Base-by-base conservation (phyloP, 176 grass and related monocot species). In the Musa acuminata region DNA sequence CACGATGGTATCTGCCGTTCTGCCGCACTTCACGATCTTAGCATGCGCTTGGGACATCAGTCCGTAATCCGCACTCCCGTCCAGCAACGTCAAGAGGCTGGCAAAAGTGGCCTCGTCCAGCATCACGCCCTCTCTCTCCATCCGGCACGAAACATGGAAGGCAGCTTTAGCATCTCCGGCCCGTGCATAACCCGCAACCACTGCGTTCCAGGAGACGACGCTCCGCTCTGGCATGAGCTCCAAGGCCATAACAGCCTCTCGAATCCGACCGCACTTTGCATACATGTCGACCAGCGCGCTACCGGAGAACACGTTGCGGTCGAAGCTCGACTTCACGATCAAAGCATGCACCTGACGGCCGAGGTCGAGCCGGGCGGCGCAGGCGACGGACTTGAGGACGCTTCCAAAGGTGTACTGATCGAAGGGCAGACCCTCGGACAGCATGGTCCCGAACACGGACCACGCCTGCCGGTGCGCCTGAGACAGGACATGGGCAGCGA, bases 21-120 rank as follows among this genome's bases (percentile, higher is more conserved):
- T 11, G 8, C 82, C 87, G 62, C 73, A 85, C 26, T 92, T 92
- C 17, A 60, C n/a, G 54, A 85, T 85, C 76, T 89, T 89, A 2
- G 79, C 82, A 14, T 92, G 87, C 50, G 85, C 69, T 52, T 87
- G 82, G 29, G 23, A 78, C 79, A 88, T 84, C 74, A 78, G 53
- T 14, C 25, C 35, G 62, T 52, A 79, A 57, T 7, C 69, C 16
- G 9, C 19, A 0, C 29, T 43, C 0, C 71, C 70, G 1, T 73
- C 50, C 2, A 87, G 9, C 1, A 69, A 49, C 13, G 59, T 23
- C 1, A 92, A 85, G 64, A 92, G 72, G 0, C 69, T 27, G 0
- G 87, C 90, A 8, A 92, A 92, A 2, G 90, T 87, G 1, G 69
- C 84, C 16, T 89, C 84, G 23, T 92, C 82, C 1, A 84, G 84